These are phyloP conservation scores for Pichia sp. DNA, from an alignment of 1,139 yeast species.

Conservation along the genomic window DNA sequence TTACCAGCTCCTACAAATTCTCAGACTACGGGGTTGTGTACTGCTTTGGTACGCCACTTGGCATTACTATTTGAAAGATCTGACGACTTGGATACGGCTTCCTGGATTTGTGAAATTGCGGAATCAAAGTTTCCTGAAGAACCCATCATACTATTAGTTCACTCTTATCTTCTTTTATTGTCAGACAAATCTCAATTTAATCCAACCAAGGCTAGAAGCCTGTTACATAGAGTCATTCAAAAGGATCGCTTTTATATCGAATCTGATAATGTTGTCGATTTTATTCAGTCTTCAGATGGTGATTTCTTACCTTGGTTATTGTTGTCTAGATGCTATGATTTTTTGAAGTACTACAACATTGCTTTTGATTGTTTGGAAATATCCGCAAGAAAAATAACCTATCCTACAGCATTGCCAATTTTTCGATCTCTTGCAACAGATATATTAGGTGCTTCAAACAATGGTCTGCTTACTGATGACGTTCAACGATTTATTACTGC, in stretches of 20 bases:
- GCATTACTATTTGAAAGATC: slow-evolving; percentile 49
- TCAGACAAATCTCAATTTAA: slow-evolving; percentile 29
- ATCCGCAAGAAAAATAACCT: slow-evolving; percentile 13
- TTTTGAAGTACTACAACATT: slow-evolving; percentile 3
- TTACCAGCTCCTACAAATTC: slow-evolving; percentile 47
- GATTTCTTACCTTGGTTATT: slow-evolving; percentile 54
- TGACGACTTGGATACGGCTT: slow-evolving; percentile 45
- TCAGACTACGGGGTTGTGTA: slow-evolving; percentile 28
- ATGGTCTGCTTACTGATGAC: slow-evolving; percentile 1
- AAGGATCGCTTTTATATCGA: slow-evolving; percentile 21
- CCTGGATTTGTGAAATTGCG: slow-evolving; percentile 47
- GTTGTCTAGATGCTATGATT: slow-evolving; percentile 51
- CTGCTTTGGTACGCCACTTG: slow-evolving; percentile 50
- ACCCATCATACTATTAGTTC: slow-evolving; percentile 44
- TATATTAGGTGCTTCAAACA: slow-evolving; percentile 2
- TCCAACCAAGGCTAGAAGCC: slow-evolving; percentile 37
- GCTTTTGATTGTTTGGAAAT: slow-evolving; percentile 19
- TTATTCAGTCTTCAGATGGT: slow-evolving; percentile 22
- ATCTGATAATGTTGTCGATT: slow-evolving; percentile 7
- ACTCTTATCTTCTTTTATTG: slow-evolving; percentile 44
- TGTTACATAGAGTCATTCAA: slow-evolving; percentile 35
- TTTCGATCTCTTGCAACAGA: slow-evolving; percentile 4
- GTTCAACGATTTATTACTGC: slow-evolving; percentile 1
- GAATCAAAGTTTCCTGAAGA: slow-evolving; percentile 42
- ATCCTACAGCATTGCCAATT: slow-evolving; percentile 10